Evolutionary conservation across 2,329 filamentous ascomycete species (phyloP).

Genomic region (Aciculosporium take): DNA sequence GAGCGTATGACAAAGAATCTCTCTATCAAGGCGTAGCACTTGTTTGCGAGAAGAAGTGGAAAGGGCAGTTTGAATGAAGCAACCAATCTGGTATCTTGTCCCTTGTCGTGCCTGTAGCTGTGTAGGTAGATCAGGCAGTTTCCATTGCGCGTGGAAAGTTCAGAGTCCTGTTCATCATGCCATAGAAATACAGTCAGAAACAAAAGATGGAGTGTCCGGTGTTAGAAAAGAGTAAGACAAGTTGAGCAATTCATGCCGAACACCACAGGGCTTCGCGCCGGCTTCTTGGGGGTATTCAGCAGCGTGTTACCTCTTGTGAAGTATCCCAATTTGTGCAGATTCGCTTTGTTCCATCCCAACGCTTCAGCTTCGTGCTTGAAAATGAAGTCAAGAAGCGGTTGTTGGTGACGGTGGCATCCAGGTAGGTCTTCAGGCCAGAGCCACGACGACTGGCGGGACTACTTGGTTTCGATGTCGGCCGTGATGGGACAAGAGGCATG

Average conservation of each 20-base stretch:
- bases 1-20: constrained; percentile 25
- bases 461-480: background rate
- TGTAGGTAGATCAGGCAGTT: constrained; percentile 60
- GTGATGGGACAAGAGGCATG: background rate
- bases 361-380: constrained; percentile 2
- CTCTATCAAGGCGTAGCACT: constrained; percentile 47
- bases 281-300: background rate
- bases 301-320: constrained; percentile 4
- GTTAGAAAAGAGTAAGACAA: background rate
- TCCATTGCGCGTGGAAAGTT: constrained; percentile 53
- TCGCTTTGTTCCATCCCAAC: constrained; percentile 8
- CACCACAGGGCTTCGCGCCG: background rate
- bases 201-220: background rate
- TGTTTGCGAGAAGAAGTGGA: constrained; percentile 37
- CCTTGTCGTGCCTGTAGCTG: constrained; percentile 25
- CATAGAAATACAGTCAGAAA: background rate
- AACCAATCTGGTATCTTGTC: constrained; percentile 43
- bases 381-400: background rate
- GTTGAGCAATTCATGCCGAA: background rate
- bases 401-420: constrained; percentile 1
- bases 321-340: constrained; percentile 6
- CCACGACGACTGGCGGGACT: background rate
- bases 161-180: constrained; percentile 44
- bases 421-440: background rate
- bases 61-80: constrained; percentile 56